These are phyloP conservation scores for Pyricularia grisea DNA, from an alignment of 2,329 filamentous ascomycete species.

Conservation along the genomic window DNA sequence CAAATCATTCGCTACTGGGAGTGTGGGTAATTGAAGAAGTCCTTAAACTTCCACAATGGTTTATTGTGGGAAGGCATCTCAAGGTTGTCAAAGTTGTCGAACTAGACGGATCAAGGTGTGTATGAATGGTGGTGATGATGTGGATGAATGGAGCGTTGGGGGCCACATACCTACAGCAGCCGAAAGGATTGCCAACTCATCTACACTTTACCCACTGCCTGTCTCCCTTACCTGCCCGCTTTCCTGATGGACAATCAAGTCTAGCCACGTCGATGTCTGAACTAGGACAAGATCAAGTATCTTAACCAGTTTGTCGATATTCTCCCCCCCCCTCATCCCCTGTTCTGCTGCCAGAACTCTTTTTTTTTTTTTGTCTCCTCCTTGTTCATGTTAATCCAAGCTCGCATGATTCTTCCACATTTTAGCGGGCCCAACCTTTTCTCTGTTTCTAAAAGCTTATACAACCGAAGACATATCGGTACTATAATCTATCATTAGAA, in stretches of 20 bases:
- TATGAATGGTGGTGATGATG: constrained; percentile 5
- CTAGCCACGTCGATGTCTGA: not conserved
- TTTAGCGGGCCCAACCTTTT: not conserved
- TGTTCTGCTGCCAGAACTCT: not conserved
- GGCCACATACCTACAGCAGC: not conserved
- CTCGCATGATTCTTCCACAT: not conserved
- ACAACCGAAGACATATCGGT: not conserved
- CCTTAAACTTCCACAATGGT: constrained; percentile 31
- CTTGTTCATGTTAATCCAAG: not conserved
- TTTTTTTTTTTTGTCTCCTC: not conserved
- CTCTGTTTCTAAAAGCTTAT: not conserved
- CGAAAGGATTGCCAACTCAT: not conserved
- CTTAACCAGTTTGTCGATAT: not conserved
- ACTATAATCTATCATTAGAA: not conserved
- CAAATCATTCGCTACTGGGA: not conserved
- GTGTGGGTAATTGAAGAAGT: not conserved
- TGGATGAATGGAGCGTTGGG: not conserved
- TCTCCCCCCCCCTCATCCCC: not conserved
- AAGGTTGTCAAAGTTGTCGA: constrained; percentile 44
- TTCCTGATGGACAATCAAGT: not conserved
- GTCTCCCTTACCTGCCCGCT: not conserved
- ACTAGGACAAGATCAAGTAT: not conserved
- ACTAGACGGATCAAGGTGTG: constrained; percentile 45
- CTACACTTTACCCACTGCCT: not conserved
- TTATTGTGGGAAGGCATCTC: constrained; percentile 47